Evolutionary conservation across 164 flowering plant species (phyloP), one percentile per base, ranked within the genome.

Genomic region (Vitis amurensis): DNA sequence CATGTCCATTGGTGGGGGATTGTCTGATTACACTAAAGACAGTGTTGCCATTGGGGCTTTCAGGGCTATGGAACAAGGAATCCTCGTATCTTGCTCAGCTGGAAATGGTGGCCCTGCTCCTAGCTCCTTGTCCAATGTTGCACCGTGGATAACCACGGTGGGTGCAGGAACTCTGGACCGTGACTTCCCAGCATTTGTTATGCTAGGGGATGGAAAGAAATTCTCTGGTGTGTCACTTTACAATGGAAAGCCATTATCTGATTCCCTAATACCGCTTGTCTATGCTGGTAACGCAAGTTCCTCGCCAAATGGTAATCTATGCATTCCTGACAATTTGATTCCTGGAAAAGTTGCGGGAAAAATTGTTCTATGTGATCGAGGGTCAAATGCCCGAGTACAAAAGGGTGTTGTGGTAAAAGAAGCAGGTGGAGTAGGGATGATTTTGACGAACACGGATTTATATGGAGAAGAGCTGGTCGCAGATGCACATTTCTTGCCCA

Each of bases 381-480:
- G 97, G 44, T 66, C 82, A 3, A 86, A 62, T 49, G 67, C 91
- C 0, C 78, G 97, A 62, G 92, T 82, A 4, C 80, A 84, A 57
- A 94, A 91, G 74, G 91, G 97, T 1, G 8, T 71, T 47, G 89
- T 75, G 49, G 97, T 94, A 11, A 91, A 83, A 66, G 76, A 77
- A 1, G 93, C 97, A 4, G 97, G 99, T n/a, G 99, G 97, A 0
- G 56, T 73, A n/a, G 99, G 95, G 44, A 92, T 92, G 97, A 78
- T 94, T 53, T 61, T 92, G 13, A 77, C 88, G 0, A 94, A 94
- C 74, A 89, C 89, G 0, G 93, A 79, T 0, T 59, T 67, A 0
- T 84, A 76, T 51, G 94, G 95, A 9, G 95, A 92, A 71, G 97
- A 92, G 66, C 81, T 83, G 14, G 87, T 88, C 0, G 97, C 97